Evolutionary conservation across 805 yeast genomes (phyloP).

Genomic region (Lachancea mirantina): DNA sequence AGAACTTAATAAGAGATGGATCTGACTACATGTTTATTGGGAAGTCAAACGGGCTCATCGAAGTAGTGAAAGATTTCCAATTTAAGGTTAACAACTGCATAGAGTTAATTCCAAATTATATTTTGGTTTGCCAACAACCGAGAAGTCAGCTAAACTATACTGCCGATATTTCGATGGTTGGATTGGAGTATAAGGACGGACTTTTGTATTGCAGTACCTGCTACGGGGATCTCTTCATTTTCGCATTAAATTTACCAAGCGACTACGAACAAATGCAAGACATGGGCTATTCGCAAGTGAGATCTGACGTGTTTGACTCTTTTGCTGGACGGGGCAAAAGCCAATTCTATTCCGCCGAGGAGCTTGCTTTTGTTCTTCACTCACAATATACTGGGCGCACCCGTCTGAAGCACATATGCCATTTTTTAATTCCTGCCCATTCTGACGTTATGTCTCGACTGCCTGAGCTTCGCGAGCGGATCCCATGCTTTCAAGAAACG

Average conservation of each 20-base stretch:
- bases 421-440: constrained; percentile 17
- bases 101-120: constrained; percentile 14
- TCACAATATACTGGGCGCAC: constrained; percentile 15
- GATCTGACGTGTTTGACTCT: constrained; percentile 6
- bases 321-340: constrained; percentile 1
- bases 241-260: constrained; percentile 21
- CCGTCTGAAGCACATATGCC: constrained; percentile 16
- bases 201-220: constrained; percentile 23
- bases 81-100: constrained; percentile 11
- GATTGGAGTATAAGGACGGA: constrained; percentile 22
- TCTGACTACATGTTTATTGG: constrained; percentile 27
- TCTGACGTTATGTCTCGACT: not conserved
- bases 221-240: constrained; percentile 20
- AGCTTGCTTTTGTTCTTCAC: constrained; percentile 9
- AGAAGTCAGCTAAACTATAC: constrained; percentile 7
- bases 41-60: constrained; percentile 25
- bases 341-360: constrained; percentile 13
- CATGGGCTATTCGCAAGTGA: constrained; percentile 4
- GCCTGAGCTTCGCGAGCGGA: not conserved
- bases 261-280: constrained; percentile 20
- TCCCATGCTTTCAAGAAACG: constrained; percentile 4
- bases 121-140: constrained; percentile 21
- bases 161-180: constrained; percentile 12
- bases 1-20: constrained; percentile 11
- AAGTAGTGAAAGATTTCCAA: constrained; percentile 21